Conservation (phyloP, 345 rosid genomes). For the Physaria fendleri region DNA sequence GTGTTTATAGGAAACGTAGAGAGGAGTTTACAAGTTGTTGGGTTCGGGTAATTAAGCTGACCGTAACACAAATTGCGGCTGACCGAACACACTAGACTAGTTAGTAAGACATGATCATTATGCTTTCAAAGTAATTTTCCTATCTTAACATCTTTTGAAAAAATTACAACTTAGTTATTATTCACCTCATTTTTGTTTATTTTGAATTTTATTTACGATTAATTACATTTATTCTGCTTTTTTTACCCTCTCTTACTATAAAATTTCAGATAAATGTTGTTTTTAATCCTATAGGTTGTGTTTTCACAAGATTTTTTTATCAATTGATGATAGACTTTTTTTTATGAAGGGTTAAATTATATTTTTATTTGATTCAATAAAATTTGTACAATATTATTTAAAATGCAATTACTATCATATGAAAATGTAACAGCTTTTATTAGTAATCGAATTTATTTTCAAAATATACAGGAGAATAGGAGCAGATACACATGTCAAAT, state of each 20-base stretch:
- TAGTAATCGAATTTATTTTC: neutral
- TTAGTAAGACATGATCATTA: slow-evolving; percentile 15
- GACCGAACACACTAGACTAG: slow-evolving; percentile 22
- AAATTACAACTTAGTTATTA: no score
- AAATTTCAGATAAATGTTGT: no score
- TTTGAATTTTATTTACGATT: no score
- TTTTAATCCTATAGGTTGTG: no score
- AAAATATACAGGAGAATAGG: neutral
- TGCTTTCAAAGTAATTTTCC: slow-evolving; percentile 23
- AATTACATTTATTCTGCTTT: no score
- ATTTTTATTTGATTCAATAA: neutral
- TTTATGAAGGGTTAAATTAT: no score
- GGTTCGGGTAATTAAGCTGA: slow-evolving; percentile 25
- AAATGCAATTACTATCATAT: neutral
- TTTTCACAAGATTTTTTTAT: no score
- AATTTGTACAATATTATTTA: neutral
- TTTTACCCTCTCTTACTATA: no score
- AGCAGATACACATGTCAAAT: neutral
- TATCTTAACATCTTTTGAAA: no score
- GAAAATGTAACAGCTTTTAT: neutral
- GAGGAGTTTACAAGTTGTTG: slow-evolving; percentile 23
- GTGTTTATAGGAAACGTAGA: slow-evolving; percentile 6
- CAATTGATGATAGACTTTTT: neutral
- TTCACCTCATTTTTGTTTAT: no score
- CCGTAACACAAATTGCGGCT: slow-evolving; percentile 11